Conservation (phyloP, 495 filamentous ascomycete species). For the Hypoxylon fuscum region DNA sequence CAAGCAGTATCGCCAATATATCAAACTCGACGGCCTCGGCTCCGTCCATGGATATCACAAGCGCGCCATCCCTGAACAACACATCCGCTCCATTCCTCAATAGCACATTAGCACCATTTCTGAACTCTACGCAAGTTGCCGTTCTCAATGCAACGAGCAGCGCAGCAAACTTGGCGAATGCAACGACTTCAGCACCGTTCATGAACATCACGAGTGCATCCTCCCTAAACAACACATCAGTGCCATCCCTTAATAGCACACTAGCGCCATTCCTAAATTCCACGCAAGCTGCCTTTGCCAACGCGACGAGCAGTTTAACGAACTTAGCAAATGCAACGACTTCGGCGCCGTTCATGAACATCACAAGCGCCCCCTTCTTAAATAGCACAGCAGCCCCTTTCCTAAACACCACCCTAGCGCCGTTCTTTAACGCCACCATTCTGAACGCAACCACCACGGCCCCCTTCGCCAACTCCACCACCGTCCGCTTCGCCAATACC, state of each 20-base stretch:
- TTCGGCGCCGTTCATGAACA: conserved; percentile 9
- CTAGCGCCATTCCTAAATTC: conserved; percentile 35
- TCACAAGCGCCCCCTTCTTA: conserved; percentile 5
- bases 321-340: conserved; percentile 10
- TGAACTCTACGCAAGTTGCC: conserved; percentile 26
- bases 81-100: not conserved
- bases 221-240: conserved; percentile 4
- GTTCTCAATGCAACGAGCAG: conserved; percentile 36
- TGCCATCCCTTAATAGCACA: not conserved
- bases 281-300: conserved; percentile 19
- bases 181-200: conserved; percentile 7
- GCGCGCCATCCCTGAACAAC: conserved; percentile 5
- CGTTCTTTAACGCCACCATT: not conserved
- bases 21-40: conserved; percentile 11
- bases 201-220: conserved; percentile 9
- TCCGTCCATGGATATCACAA: conserved; percentile 4
- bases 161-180: not conserved
- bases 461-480: conserved; percentile 34
- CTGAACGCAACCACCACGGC: conserved; percentile 40
- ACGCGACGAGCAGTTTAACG: conserved; percentile 27
- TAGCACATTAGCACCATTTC: conserved; percentile 22
- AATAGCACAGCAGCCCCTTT: conserved; percentile 20
- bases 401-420: conserved; percentile 23
- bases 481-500: conserved; percentile 43
- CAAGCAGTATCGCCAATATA: conserved; percentile 11